Evolutionary conservation across 2,329 filamentous ascomycete species (phyloP).

Genomic region (Shiraia bambusicola): DNA sequence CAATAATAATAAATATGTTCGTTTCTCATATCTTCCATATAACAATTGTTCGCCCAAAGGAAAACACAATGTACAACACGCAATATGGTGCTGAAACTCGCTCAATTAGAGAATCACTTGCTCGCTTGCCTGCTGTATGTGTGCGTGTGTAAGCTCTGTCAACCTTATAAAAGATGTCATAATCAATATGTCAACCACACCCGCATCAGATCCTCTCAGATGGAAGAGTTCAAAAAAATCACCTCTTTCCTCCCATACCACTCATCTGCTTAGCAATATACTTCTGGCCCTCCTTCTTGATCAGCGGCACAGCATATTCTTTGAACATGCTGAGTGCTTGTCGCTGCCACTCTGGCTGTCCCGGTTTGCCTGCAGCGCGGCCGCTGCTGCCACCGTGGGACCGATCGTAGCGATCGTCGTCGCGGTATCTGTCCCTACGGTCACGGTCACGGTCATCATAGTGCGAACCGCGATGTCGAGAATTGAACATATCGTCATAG

Average conservation of each 20-base stretch:
- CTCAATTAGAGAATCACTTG: too few relatives aligned
- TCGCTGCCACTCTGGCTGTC: constrained; percentile 32
- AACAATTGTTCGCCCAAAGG: too few relatives aligned
- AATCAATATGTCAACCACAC: too few relatives aligned
- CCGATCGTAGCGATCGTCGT: constrained; percentile 17
- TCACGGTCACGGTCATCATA: constrained; percentile 18
- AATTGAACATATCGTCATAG: constrained; percentile 24
- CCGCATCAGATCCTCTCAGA: too few relatives aligned
- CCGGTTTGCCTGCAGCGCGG: constrained; percentile 13
- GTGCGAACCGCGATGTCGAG: constrained; percentile 13
- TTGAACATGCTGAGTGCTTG: constrained; percentile 37
- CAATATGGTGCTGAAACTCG: too few relatives aligned
- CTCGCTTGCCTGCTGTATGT: too few relatives aligned
- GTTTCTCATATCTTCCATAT: too few relatives aligned
- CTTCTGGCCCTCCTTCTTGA: constrained; percentile 37
- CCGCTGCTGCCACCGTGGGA: constrained; percentile 13
- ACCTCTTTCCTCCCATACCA: constrained; percentile 20
- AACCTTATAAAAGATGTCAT: too few relatives aligned
- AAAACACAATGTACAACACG: too few relatives aligned
- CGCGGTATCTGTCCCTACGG: constrained; percentile 7
- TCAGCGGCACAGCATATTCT: constrained; percentile 35
- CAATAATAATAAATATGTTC: too few relatives aligned
- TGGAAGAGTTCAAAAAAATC: neutral
- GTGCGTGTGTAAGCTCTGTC: too few relatives aligned
- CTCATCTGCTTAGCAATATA: constrained; percentile 35